Evolutionary conservation across 164 flowering plant genomes (phyloP), one percentile per base, ranked within the genome.

Genomic region (Chimonanthus salicifolius): DNA sequence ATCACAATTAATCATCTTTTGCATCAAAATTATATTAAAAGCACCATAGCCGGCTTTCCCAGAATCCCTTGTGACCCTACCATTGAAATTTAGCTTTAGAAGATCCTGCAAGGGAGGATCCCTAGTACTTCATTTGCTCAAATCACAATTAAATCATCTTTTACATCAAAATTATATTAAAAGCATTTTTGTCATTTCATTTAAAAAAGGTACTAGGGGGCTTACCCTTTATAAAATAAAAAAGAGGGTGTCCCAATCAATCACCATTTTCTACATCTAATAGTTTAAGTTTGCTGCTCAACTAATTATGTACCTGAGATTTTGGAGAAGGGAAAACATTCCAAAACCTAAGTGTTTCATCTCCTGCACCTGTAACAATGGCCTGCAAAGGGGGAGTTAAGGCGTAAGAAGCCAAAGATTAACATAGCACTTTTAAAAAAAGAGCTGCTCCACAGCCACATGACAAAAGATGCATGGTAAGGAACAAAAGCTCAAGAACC

Each of bases 291-390:
- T 44, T 3, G 33, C 49, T 68, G 16, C 43, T 13, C 49, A 7
- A n/a, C 8, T n/a, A 18, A 46, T 13, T 49, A 64, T 66, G 76
- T 80, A 86, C 98, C 92, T 91, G 95, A 71, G 94, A 91, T 78
- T 93, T 93, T 13, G 94, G 94, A n/a, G 97, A 92, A 72, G 99
- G 99, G 77, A 95, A 95, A 10, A 95, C 94, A 83, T 91, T 95
- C 99, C 99, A 95, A 80, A 95, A 95, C 69, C 98, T 75, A 13
- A 93, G 96, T 47, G 98, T 95, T 82, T 95, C 99, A 77, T 95
- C 99, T 70, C 99, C 99, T 18, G 99, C 98, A 74, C 98, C 99
- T 0, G 99, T 95, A 58, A 95, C 99, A 73, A 95, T 91, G 3
- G 96, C 93, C 99, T 95, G 85, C 43, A 77, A 78, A 58, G 75